These are phyloP conservation scores for Chlamydomonas urium DNA, from an alignment of 139 green algal species.

Conservation along the genomic window DNA sequence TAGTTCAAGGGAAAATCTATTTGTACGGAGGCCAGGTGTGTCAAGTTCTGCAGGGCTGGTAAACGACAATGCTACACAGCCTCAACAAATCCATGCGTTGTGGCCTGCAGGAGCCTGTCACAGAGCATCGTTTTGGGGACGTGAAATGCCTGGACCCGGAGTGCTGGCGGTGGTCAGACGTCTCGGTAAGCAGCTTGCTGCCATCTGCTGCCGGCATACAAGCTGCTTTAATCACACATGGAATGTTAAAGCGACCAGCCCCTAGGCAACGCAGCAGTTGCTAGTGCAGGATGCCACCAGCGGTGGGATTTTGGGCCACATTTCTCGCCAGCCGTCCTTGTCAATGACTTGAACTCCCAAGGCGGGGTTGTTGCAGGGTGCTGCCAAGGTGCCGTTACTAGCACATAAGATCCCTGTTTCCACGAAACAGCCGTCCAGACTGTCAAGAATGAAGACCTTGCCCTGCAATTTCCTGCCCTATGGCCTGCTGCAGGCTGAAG, in stretches of 20 bases:
- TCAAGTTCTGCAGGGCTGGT: constrained; percentile 1
- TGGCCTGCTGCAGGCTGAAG: constrained; percentile 26
- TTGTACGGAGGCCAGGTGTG: constrained; percentile 63
- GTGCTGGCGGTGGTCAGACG: constrained; percentile 40
- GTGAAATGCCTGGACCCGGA: constrained; percentile 44
- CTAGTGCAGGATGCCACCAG: no score
- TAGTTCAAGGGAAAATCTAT: constrained; percentile 37
- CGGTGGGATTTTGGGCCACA: background rate
- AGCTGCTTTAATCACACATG: background rate
- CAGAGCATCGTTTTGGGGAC: constrained; percentile 46
- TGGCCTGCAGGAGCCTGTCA: constrained; percentile 38
- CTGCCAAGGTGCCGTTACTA: background rate
- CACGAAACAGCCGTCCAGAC: background rate
- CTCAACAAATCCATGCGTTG: background rate
- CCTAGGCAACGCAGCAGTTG: no score
- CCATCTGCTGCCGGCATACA: background rate
- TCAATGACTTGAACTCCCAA: background rate
- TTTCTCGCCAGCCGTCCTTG: background rate
- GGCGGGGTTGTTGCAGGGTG: background rate
- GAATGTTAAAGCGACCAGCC: no score
- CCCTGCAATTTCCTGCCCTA: no score
- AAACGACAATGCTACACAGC: background rate
- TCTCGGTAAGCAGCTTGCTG: constrained; percentile 27
- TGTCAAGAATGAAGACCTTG: no score
- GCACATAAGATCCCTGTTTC: background rate